Evolutionary conservation across 1,284 basidiomycete genomes (phyloP), one percentile per base, ranked within the genome.

Genomic region (Ceratobasidium sp.): DNA sequence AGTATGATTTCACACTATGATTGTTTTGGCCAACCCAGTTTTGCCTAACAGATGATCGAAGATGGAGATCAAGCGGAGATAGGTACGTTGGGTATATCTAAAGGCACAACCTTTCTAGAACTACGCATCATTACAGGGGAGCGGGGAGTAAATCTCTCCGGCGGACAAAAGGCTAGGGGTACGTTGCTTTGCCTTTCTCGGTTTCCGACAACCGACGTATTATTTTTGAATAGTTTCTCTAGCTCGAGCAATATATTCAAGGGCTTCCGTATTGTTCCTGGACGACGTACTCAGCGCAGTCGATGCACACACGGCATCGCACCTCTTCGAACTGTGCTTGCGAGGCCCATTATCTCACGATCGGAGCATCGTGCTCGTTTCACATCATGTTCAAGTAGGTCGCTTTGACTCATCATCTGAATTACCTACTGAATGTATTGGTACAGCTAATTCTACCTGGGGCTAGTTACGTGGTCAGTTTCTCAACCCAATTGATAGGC

Each of bases 11-110:
- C 48, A 29, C 29, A 11, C 31, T 11, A 8, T 19, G 14, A 19
- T n/a, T 2, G 22, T 34, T 2, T 34, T 8, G 34, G 34, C 8
- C 34, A 34, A 34, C 34, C 8, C 34, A 34, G 2, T 34, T 34
- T 34, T 34, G 34, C 34, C 14, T 41, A 98, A 56, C 87, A 91
- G 74, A 96, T 98, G 72, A 85, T 98, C 31, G 96, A 98, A 81
- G 96, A 98, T 80, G 95, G 96, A 4, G 96, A 98, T 79, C 88
- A 94, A 80, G 93, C 95, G 0, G 93, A 96, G 81, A 95, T 96
- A 74, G 94, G 94, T 73, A n/a, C 22, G 68, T 29, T 19, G n/a
- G 8, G 27, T 16, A 2, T 13, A 39, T 27, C 13, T 16, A 34
- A 34, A 8, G 34, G 8, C 8, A 34, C 8, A 34, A 34, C 34